Evolutionary conservation across 2,329 filamentous ascomycete species (phyloP).

Genomic region (Xylaria hypoxylon): DNA sequence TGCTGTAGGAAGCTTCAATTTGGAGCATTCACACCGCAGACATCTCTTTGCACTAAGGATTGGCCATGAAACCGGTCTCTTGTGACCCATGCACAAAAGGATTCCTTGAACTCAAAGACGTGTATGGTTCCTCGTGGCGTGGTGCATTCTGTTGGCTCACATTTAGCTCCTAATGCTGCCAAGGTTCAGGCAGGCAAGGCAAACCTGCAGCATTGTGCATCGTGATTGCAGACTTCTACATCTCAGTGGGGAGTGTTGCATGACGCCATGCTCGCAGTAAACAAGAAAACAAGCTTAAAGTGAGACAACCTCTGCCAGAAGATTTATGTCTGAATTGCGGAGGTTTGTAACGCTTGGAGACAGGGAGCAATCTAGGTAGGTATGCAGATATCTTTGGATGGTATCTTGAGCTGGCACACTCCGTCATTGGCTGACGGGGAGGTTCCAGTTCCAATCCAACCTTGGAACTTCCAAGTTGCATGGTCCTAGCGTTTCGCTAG

Average conservation of each 20-base stretch:
- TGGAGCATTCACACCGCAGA: no score
- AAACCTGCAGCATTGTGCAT: not conserved
- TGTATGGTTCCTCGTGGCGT: no score
- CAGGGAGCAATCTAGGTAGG: not conserved
- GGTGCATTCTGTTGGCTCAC: not conserved
- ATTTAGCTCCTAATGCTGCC: conserved; percentile 3
- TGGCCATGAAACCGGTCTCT: not conserved
- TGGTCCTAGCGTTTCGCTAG: not conserved
- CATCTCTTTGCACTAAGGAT: not conserved
- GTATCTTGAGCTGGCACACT: no score
- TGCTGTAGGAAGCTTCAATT: not conserved
- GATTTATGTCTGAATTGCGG: not conserved
- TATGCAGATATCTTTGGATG: no score
- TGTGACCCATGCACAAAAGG: not conserved
- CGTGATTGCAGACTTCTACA: not conserved
- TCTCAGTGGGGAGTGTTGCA: not conserved
- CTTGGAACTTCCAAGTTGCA: no score
- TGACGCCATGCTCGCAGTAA: not conserved
- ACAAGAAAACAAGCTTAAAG: not conserved
- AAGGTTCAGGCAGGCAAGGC: not conserved
- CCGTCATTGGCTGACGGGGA: not conserved
- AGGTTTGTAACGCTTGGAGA: not conserved
- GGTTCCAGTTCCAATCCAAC: no score
- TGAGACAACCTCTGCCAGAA: not conserved
- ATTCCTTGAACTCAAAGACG: not conserved